Conservation (phyloP, 2,329 filamentous ascomycete species). For the Ambrosiella cleistominuta region DNA sequence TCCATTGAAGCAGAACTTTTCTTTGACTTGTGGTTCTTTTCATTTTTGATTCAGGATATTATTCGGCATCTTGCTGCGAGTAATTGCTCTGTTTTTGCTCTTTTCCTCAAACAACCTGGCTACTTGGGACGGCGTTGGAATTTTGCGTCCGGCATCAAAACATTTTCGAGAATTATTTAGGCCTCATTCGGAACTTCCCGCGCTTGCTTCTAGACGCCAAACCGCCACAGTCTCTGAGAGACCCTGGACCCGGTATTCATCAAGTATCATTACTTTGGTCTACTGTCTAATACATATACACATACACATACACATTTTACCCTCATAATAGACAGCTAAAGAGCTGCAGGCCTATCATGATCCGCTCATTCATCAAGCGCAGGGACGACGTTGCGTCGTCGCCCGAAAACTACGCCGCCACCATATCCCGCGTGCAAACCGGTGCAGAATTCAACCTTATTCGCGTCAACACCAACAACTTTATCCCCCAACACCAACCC, state of each 20-base stretch:
- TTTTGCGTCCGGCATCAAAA: no score
- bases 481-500: slow-evolving; percentile 15
- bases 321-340: no score
- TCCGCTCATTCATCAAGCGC: slow-evolving; percentile 37
- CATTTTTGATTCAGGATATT: no score
- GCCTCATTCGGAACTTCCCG: not conserved
- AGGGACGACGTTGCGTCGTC: slow-evolving; percentile 28
- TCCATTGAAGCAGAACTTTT: no score
- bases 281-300: no score
- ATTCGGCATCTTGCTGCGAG: no score
- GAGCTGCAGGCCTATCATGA: slow-evolving; percentile 22
- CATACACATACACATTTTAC: no score
- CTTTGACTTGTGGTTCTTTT: no score
- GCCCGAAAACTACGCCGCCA: slow-evolving; percentile 20
- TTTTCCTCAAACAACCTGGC: no score
- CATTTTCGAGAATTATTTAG: no score
- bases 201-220: not conserved
- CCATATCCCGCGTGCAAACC: slow-evolving; percentile 21
- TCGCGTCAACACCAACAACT: slow-evolving; percentile 67
- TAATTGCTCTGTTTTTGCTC: no score
- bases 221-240: not conserved
- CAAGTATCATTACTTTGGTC: not conserved
- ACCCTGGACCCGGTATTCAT: not conserved
- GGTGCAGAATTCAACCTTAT: slow-evolving; percentile 64
- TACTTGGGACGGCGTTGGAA: no score